Evolutionary conservation across 2,329 filamentous ascomycete species (phyloP).

Genomic region (Bipolaris gigantea): DNA sequence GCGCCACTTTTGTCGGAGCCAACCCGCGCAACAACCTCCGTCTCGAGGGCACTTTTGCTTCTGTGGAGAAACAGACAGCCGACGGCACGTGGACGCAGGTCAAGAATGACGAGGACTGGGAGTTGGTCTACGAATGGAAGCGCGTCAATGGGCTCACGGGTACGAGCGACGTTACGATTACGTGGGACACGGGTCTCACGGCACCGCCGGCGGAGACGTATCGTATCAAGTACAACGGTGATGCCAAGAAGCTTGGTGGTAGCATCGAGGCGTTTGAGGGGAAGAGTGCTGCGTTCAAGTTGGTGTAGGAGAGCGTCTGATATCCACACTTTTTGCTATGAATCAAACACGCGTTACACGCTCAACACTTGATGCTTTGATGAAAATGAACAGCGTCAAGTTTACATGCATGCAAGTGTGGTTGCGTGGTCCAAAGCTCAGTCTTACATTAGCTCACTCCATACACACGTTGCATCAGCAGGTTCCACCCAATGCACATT

Average conservation of each 20-base stretch:
- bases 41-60: conserved; percentile 74
- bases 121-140: conserved; percentile 77
- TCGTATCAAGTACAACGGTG: conserved; percentile 80
- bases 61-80: conserved; percentile 66
- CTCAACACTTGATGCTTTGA: too few species aligned
- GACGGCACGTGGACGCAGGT: conserved; percentile 64
- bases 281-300: conserved; percentile 29
- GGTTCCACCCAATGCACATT: too few species aligned
- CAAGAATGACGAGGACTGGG: conserved; percentile 79
- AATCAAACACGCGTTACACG: neutral
- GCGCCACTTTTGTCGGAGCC: conserved; percentile 75
- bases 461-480: too few species aligned
- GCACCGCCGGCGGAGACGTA: conserved; percentile 64
- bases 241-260: conserved; percentile 69
- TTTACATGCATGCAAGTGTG: too few species aligned
- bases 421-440: too few species aligned
- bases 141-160: conserved; percentile 70
- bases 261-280: conserved; percentile 62
- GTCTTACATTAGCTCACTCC: too few species aligned
- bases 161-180: conserved; percentile 74
- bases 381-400: too few species aligned
- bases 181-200: conserved; percentile 71
- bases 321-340: neutral
- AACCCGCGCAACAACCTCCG: conserved; percentile 88
- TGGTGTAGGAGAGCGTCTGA: neutral